Evolutionary conservation across 129 eudicot genomes (phyloP).

Genomic region (Daucus carota): DNA sequence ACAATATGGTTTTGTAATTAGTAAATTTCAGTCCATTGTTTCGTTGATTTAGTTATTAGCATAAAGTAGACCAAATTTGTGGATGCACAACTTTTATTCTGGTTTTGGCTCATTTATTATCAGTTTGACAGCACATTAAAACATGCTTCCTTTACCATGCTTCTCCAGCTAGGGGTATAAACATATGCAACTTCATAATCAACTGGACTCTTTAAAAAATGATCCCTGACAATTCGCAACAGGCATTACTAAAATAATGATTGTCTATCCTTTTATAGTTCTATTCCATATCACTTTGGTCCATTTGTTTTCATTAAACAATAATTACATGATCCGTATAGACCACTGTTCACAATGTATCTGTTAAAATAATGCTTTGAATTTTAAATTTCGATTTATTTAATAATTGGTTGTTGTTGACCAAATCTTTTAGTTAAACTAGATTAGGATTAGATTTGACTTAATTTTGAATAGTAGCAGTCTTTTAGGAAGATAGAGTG

Average conservation of each 20-base stretch:
- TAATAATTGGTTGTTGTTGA: no score
- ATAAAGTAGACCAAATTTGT: background rate
- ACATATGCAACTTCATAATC: background rate
- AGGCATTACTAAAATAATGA: background rate
- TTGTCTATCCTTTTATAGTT: background rate
- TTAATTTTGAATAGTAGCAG: no score
- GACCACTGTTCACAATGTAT: background rate
- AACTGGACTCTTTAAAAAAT: background rate
- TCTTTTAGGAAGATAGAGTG: no score
- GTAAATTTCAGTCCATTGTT: background rate
- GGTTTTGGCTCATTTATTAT: background rate
- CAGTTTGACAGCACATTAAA: background rate
- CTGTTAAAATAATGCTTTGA: no score
- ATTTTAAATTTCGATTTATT: no score
- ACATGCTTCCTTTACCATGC: background rate
- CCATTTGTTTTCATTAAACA: background rate
- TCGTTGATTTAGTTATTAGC: background rate
- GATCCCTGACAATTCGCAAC: background rate
- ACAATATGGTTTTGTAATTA: background rate
- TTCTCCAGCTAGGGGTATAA: background rate
- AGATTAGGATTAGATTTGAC: no score
- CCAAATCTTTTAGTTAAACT: no score
- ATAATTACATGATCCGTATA: background rate
- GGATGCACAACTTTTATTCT: constrained; percentile 3
- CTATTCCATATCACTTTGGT: background rate